These are phyloP conservation scores for Trypanosoma vivax DNA, from an alignment of 208 protist genomes.

Conservation along the genomic window DNA sequence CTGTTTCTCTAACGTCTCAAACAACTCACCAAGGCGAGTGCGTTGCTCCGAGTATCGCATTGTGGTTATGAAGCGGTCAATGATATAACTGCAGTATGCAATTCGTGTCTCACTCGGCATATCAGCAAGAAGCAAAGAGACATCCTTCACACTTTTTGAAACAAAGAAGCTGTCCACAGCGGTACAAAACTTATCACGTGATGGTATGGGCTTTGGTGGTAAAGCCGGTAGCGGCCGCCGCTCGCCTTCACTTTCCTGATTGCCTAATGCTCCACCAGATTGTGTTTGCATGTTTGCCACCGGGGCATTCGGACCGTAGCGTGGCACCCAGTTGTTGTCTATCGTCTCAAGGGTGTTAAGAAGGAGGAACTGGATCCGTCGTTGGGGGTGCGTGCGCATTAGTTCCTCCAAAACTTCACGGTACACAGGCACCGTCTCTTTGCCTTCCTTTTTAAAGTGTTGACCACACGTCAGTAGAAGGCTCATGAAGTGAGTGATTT, in stretches of 20 bases:
- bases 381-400: slow-evolving; percentile 44
- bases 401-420: slow-evolving; percentile 39
- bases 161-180: slow-evolving; percentile 80
- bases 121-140: slow-evolving; percentile 28
- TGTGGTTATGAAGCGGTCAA: slow-evolving; percentile 71
- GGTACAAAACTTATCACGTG: slow-evolving; percentile 59
- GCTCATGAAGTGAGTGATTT: slow-evolving; percentile 75
- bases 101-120: slow-evolving; percentile 39
- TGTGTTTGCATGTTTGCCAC: slow-evolving; percentile 3
- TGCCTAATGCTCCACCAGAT: slow-evolving; percentile 7
- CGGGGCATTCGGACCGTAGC: slow-evolving; percentile 33
- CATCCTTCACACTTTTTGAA: slow-evolving; percentile 48
- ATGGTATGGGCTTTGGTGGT: slow-evolving; percentile 27
- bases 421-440: slow-evolving; percentile 42
- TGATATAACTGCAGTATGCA: slow-evolving; percentile 46
- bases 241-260: slow-evolving; percentile 9
- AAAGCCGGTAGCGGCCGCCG: neutral
- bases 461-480: slow-evolving; percentile 68
- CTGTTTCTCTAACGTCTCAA: slow-evolving; percentile 48
- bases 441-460: slow-evolving; percentile 35
- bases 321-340: slow-evolving; percentile 74
- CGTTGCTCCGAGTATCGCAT: slow-evolving; percentile 63
- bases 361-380: slow-evolving; percentile 74
- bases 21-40: slow-evolving; percentile 65
- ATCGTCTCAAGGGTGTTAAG: slow-evolving; percentile 72